Evolutionary conservation across 106 monocot genomes (phyloP), one percentile per base, ranked within the genome.

Genomic region (Gastrodia elata): DNA sequence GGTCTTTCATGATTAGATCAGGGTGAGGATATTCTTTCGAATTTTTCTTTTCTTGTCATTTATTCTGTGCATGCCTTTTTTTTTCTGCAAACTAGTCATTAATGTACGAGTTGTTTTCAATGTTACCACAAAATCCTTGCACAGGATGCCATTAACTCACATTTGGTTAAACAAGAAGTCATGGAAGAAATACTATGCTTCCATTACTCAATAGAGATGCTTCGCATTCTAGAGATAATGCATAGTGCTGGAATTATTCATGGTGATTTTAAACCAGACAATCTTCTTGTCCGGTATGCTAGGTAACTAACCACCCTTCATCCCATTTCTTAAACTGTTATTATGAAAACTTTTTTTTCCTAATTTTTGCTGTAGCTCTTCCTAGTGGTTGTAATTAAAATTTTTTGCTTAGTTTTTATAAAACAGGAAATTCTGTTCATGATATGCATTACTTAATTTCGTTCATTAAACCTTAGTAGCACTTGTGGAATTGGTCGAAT

Each of bases 221-320:
- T 97, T 72, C 80, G 79, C 41, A 97, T 97, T 73, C 70, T 97
- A 36, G 92, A 97, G 77, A 78, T 75, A 64, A 64, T 96, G 75
- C 96, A 96, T 75, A 77, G 75, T 72, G 87, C 67, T 81, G 92
- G 88, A 24, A 80, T 96, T 52, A 88, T 96, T 35, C 96, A 96
- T 83, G 96, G 96, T 72, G 96, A 96, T 84, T 92, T 96, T 68
- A 96, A 96, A 76, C 96, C 96, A 70, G 91, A 96, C 73, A 96
- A 96, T 80, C 73, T 96, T 40, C 90, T 96, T 38, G 76, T 90
- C 44, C 89, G 92, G 49, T 92, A 92, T 81, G 72, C 90, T 16
- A 86, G 92, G 96, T 96, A 91, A 79, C 61, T 65, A 48, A 59
- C 39, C 3, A 39, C 33, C 9, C 0, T 68, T 56, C 3, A 39